Conservation (phyloP, 306 rosid species). For the Casuarina cunninghamiana region DNA sequence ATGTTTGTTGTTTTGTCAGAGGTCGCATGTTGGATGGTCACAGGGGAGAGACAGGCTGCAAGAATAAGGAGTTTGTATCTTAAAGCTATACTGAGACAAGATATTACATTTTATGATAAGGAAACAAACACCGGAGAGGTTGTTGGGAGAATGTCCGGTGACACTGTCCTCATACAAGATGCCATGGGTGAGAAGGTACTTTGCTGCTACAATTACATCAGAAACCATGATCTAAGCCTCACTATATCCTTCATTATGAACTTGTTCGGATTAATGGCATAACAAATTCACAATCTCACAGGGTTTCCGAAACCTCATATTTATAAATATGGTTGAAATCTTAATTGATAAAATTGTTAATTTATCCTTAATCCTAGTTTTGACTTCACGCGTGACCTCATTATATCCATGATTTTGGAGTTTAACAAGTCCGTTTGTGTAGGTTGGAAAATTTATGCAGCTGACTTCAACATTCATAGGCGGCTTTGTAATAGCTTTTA, state of each 20-base stretch:
- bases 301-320: too few relatives aligned
- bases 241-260: too few relatives aligned
- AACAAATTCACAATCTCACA: too few relatives aligned
- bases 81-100: slow-evolving; percentile 33
- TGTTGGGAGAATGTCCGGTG: slow-evolving; percentile 33
- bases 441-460: slow-evolving; percentile 32
- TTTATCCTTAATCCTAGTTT: too few relatives aligned
- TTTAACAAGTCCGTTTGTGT: neutral
- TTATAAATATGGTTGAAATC: too few relatives aligned
- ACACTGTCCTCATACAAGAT: slow-evolving; percentile 33
- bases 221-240: too few relatives aligned
- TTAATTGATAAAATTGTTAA: too few relatives aligned
- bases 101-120: slow-evolving; percentile 28
- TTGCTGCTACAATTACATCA: neutral
- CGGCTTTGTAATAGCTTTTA: slow-evolving; percentile 31
- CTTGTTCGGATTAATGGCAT: too few relatives aligned
- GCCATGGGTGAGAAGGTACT: slow-evolving; percentile 39
- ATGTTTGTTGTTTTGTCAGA: slow-evolving; percentile 12
- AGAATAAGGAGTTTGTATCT: slow-evolving; percentile 28
- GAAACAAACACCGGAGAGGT: slow-evolving; percentile 35
- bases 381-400: too few relatives aligned
- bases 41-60: slow-evolving; percentile 36
- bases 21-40: slow-evolving; percentile 35
- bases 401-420: too few relatives aligned
- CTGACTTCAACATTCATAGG: slow-evolving; percentile 24